phyloP scores from a whole-genome alignment of 768 basidiomycete genomes.

The Rhodocollybia butyracea region DNA sequence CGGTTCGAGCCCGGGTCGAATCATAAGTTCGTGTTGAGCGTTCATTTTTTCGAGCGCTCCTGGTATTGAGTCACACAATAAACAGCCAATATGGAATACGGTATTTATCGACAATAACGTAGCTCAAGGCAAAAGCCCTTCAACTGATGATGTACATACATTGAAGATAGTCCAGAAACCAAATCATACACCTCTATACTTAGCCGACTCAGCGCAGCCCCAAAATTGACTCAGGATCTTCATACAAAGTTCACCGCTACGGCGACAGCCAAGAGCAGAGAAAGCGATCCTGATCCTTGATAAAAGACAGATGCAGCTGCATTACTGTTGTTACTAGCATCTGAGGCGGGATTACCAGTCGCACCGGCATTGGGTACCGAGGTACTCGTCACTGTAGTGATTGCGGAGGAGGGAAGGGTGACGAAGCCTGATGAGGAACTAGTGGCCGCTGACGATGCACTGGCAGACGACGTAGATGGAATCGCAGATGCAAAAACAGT shows the following conservation, averaged over 20 bases:
- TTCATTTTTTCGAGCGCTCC: not conserved
- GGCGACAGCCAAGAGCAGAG: not conserved
- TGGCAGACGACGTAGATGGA: not conserved
- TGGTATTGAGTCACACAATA: too few species aligned
- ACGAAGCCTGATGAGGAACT: not conserved
- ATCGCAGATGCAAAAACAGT: not conserved
- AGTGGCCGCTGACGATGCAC: not conserved
- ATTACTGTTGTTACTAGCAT: not conserved
- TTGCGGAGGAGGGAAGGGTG: not conserved
- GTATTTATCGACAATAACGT: too few species aligned
- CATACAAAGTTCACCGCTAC: not conserved
- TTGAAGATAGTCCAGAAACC: too few species aligned
- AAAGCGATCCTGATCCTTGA: not conserved
- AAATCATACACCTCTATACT: too few species aligned
- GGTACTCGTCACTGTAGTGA: not conserved
- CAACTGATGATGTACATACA: too few species aligned
- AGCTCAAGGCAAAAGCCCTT: too few species aligned
- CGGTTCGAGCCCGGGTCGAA: constrained; percentile 11
- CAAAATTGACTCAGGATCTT: not conserved
- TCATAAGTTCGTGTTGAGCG: constrained; percentile 10
- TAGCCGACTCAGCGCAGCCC: not conserved
- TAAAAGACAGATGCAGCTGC: not conserved
- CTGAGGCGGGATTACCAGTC: not conserved
- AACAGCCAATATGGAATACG: too few species aligned
- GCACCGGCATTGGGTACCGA: not conserved